These are phyloP conservation scores for Solanum gracilifrons DNA, from an alignment of 257 asterid genomes.

Conservation along the genomic window DNA sequence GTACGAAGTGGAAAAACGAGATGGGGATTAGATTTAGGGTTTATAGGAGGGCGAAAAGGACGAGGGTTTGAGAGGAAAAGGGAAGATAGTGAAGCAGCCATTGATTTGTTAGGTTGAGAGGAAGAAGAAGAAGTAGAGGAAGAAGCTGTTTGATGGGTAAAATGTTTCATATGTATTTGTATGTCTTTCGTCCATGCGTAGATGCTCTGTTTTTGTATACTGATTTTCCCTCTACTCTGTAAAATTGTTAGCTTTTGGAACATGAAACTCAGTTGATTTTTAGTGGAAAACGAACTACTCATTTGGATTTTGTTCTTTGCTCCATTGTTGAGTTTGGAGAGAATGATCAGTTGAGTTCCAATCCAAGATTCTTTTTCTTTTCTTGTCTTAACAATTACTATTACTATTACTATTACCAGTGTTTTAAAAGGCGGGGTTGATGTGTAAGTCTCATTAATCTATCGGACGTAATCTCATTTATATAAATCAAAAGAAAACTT, in stretches of 20 bases:
- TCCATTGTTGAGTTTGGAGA: neutral
- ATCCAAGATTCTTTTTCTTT: neutral
- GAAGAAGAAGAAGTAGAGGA: neutral
- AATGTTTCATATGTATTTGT: neutral
- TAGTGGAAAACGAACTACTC: neutral
- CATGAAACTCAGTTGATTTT: neutral
- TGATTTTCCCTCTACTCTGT: neutral
- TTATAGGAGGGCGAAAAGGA: slow-evolving; percentile 10
- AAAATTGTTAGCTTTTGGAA: neutral
- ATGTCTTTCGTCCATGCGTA: neutral
- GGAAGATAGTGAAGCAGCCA: slow-evolving; percentile 33
- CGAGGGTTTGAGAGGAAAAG: slow-evolving; percentile 25
- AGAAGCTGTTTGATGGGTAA: neutral
- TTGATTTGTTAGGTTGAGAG: slow-evolving; percentile 10
- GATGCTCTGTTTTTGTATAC: neutral
- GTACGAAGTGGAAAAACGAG: slow-evolving; percentile 19
- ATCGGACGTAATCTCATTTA: too few relatives aligned
- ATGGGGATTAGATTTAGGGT: slow-evolving; percentile 1
- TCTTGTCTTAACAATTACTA: too few relatives aligned
- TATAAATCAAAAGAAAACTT: accelerated
- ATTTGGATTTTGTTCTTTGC: neutral
- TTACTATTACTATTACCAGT: too few relatives aligned
- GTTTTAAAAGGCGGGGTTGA: too few relatives aligned
- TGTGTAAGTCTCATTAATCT: too few relatives aligned
- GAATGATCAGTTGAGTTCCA: neutral